Percentiles rank a stretch among this genome's conserved stretches.
Evolutionary conservation across 768 basidiomycete species (phyloP).

Genomic region (Podaxis pistillaris): DNA sequence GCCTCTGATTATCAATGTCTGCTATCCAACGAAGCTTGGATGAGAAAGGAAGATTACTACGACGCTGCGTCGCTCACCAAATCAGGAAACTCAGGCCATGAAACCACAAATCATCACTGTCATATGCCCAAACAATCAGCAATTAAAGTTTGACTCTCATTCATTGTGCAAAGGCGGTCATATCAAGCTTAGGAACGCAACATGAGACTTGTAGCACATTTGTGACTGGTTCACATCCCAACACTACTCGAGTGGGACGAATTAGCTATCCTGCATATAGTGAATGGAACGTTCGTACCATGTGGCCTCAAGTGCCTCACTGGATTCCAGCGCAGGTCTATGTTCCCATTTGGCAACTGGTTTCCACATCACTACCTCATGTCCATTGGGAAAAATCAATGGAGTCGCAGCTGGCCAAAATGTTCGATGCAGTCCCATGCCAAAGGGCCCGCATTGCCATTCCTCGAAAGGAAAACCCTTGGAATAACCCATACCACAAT

Average conservation of each 20-base stretch:
- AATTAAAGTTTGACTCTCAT: neutral
- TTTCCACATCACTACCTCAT: no score
- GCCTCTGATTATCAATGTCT: neutral
- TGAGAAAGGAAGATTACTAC: neutral
- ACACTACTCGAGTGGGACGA: no score
- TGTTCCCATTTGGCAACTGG: no score
- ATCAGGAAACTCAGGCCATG: neutral
- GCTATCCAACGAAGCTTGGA: neutral
- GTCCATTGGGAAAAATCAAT: neutral
- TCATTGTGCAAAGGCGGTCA: neutral
- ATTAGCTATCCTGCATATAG: no score
- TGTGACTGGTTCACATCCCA: no score
- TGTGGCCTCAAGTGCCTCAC: no score
- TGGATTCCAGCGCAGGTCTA: no score
- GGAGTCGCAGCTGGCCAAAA: neutral
- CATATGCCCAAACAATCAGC: neutral
- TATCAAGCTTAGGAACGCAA: neutral
- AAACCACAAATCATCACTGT: neutral
- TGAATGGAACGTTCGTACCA: no score
- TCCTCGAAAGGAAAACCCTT: no score
- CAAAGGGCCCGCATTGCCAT: neutral
- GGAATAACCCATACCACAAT: no score
- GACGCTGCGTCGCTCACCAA: neutral
- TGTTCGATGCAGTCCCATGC: neutral
- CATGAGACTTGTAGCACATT: no score